Conservation (phyloP, 257 asterid species). For the Euphrasia confusa region DNA sequence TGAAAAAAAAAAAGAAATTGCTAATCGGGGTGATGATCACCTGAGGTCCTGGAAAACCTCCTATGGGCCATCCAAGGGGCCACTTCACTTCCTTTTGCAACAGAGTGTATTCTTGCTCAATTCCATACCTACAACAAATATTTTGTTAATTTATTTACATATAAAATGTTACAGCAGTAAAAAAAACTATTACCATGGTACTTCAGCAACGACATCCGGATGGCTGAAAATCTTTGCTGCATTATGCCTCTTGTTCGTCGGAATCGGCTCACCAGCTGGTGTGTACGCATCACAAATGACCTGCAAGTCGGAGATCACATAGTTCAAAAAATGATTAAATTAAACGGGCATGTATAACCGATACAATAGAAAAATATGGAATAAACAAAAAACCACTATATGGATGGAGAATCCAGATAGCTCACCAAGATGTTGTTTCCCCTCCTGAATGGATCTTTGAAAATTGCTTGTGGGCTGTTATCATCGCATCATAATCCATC, state of each 20-base stretch:
- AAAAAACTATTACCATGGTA: constrained; percentile 46
- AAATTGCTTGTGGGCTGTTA: constrained; percentile 85
- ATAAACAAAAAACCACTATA: not conserved
- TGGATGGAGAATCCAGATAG: not conserved
- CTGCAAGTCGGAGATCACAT: constrained; percentile 22
- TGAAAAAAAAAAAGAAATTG: too few relatives aligned
- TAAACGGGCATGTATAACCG: constrained; percentile 2
- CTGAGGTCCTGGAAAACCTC: constrained; percentile 95
- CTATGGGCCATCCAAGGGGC: constrained; percentile 96
- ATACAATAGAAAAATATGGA: not conserved
- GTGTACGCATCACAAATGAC: constrained; percentile 84
- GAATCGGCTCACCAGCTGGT: constrained; percentile 84
- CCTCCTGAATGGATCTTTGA: constrained; percentile 86
- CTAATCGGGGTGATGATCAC: constrained; percentile 26
- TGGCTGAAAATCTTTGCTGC: constrained; percentile 76
- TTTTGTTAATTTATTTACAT: too few relatives aligned
- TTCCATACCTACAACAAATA: constrained; percentile 58
- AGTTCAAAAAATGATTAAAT: too few relatives aligned
- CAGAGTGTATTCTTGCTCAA: constrained; percentile 91
- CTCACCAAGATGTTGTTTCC: constrained; percentile 78
- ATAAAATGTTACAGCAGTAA: not conserved
- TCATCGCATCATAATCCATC: constrained; percentile 4
- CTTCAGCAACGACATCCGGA: constrained; percentile 66
- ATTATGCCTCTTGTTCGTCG: constrained; percentile 66
- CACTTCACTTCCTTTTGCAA: constrained; percentile 68